Base-by-base conservation (phyloP, 2,329 filamentous ascomycete genomes). In the Cytospora paraplurivora region DNA sequence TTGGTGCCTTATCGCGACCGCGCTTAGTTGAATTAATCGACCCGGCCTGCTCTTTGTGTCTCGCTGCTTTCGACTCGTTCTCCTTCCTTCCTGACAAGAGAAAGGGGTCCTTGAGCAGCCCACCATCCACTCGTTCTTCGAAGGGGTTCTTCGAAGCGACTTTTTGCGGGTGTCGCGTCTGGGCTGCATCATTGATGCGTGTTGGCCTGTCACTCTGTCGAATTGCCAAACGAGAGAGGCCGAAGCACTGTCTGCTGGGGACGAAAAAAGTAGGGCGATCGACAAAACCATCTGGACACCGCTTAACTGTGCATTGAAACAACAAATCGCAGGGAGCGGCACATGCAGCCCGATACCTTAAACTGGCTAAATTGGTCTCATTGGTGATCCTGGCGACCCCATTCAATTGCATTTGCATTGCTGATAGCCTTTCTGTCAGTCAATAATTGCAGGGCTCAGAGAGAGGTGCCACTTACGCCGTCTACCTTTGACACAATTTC, bases 301-400 rank as follows among this genome's bases (percentile, higher is more conserved):
- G 50, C 58, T 13, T 61, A 66, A 66, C 68, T 67, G 50, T 41
- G 41, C 34, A 68, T 67, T 70, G 66, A 72, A 74, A 72, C 72
- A 74, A 73, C 71, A 71, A 73, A 72, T 72, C 68, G 69, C 74
- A 73, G 70, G 73, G 44, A 47, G n/a, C 44, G 44, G 44, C 44
- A 47, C 44, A 47, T 47, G 70, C 77, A 78, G 51, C 72, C 44
- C 72, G 81, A 76, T 74, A 78, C 76, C 72, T 72, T 75, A 71
- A 69, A 69, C 70, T 68, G 68, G 69, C 72, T 13, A 50, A 27
- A 61, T 61, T 61, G 59, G 51, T 61, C 33, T 61, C 68, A 75
- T 76, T 78, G 75, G 73, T 77, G 71, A 74, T 65, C 54, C 59
- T 60, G 59, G 60, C 56, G 57, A 61, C 53, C 47, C 50, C 35